A percentile compares a stretch with the other conserved stretches of the same genome.
phyloP scores from a whole-genome alignment of 2,329 filamentous ascomycete species.

The Nannizziopsis arthrosporioides region DNA sequence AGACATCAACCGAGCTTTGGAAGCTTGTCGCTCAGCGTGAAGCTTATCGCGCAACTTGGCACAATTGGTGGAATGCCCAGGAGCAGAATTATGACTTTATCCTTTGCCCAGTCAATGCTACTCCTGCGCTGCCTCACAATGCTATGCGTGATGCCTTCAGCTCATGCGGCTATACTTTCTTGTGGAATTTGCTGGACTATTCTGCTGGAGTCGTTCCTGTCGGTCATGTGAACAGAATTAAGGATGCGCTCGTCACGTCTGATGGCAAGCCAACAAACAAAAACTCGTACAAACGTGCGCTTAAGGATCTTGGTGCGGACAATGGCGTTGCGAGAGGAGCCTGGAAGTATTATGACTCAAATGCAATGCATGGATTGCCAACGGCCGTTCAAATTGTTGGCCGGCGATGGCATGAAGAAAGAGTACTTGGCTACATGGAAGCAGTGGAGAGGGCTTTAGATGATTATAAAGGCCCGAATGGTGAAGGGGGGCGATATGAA shows the following conservation, averaged over 20 bases:
- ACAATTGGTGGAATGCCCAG: conserved; percentile 68
- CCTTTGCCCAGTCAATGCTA: conserved; percentile 76
- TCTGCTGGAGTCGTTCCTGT: conserved; percentile 71
- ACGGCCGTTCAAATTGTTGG: conserved; percentile 79
- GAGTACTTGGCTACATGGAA: conserved; percentile 71
- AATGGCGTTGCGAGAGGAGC: conserved; percentile 74
- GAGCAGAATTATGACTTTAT: conserved; percentile 65
- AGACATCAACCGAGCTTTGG: conserved; percentile 71
- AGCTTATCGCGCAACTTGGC: conserved; percentile 64
- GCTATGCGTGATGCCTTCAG: conserved; percentile 77
- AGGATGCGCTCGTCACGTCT: conserved; percentile 52
- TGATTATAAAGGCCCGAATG: conserved; percentile 27
- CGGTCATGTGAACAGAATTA: conserved; percentile 64
- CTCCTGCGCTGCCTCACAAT: conserved; percentile 73
- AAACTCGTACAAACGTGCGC: conserved; percentile 31
- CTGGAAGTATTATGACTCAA: conserved; percentile 73
- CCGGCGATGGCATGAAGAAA: conserved; percentile 70
- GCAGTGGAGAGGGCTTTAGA: conserved; percentile 63
- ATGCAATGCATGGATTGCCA: conserved; percentile 74
- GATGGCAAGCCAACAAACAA: conserved; percentile 17
- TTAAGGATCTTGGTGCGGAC: conserved; percentile 37
- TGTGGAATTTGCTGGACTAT: conserved; percentile 91
- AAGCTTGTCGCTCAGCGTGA: conserved; percentile 66
- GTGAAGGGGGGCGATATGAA: conserved; percentile 26
- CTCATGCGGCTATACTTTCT: conserved; percentile 83